A percentile compares a stretch with the other conserved stretches of the same genome.
Evolutionary conservation across 1,139 yeast species (phyloP).

Genomic region (Sugiyamaella neomexicana): DNA sequence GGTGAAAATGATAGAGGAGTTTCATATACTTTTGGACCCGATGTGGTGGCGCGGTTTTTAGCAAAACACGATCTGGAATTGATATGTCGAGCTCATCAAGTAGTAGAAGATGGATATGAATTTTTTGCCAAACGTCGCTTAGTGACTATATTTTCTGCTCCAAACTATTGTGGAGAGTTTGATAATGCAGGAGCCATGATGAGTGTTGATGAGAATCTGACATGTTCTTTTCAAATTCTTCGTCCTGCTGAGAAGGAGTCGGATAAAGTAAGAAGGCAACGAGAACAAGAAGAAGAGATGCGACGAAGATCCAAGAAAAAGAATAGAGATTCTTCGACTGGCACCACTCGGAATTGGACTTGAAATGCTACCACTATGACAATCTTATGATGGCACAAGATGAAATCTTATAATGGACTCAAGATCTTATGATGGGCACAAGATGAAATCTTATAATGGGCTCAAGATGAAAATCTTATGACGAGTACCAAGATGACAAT

Average conservation of each 20-base stretch:
- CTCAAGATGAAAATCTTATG: no score
- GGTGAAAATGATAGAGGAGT: conserved; percentile 98
- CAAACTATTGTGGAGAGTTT: conserved; percentile 97
- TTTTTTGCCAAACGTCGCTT: conserved; percentile 93
- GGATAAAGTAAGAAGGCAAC: neutral
- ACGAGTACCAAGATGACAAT: no score
- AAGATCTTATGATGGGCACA: no score
- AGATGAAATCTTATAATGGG: no score
- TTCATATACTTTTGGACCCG: conserved; percentile 96
- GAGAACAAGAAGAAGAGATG: conserved; percentile 2
- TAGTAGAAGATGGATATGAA: conserved; percentile 98
- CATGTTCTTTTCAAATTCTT: conserved; percentile 95
- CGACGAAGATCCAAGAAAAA: conserved; percentile 4
- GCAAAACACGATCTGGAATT: conserved; percentile 97
- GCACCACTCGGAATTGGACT: neutral
- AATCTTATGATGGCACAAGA: no score
- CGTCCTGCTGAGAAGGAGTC: conserved; percentile 94
- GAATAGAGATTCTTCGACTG: neutral
- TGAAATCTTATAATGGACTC: no score
- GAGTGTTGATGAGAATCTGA: conserved; percentile 94
- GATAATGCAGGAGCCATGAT: conserved; percentile 99
- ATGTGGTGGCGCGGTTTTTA: conserved; percentile 87
- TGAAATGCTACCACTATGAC: no score
- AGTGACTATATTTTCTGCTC: conserved; percentile 93
- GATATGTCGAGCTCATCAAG: conserved; percentile 97